Evolutionary conservation across 192 early-diverging fungal genomes (phyloP).

Genomic region (Paraglomus occultum): DNA sequence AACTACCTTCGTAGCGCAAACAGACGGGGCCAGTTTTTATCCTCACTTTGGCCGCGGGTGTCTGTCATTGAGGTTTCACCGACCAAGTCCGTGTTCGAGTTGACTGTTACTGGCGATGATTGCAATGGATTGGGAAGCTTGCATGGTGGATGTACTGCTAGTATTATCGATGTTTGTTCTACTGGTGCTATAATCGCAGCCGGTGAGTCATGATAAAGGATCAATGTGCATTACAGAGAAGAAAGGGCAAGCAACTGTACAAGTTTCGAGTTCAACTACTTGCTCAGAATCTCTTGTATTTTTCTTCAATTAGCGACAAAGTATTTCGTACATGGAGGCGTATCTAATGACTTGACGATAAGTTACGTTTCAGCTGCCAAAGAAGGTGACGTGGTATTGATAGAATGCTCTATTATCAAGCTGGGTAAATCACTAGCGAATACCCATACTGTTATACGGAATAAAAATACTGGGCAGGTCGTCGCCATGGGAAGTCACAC

Average conservation of each 20-base stretch:
- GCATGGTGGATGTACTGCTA: constrained; percentile 44
- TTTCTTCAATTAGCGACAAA: constrained; percentile 30
- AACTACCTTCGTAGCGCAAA: too few species aligned
- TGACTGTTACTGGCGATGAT: constrained; percentile 33
- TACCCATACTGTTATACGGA: constrained; percentile 30
- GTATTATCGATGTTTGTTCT: constrained; percentile 37
- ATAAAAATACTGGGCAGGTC: constrained; percentile 33
- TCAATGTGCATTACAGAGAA: constrained; percentile 32
- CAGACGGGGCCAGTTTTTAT: too few species aligned
- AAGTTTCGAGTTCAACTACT: neutral
- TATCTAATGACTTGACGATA: constrained; percentile 43
- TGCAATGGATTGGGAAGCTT: constrained; percentile 41
- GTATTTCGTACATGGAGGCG: constrained; percentile 32
- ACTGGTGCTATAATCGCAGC: constrained; percentile 32
- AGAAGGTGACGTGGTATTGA: constrained; percentile 28
- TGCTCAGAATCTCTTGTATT: neutral
- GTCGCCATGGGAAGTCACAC: constrained; percentile 35
- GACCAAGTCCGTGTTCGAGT: constrained; percentile 29
- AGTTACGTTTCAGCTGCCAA: constrained; percentile 38
- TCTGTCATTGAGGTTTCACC: too few species aligned
- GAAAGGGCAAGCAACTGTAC: neutral
- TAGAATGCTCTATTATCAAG: constrained; percentile 37
- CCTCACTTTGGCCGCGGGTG: too few species aligned
- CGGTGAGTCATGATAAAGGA: too few species aligned
- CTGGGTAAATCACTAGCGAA: constrained; percentile 38